Base-by-base conservation (phyloP, 768 basidiomycete genomes). In the Xerocomellus chrysenteron region DNA sequence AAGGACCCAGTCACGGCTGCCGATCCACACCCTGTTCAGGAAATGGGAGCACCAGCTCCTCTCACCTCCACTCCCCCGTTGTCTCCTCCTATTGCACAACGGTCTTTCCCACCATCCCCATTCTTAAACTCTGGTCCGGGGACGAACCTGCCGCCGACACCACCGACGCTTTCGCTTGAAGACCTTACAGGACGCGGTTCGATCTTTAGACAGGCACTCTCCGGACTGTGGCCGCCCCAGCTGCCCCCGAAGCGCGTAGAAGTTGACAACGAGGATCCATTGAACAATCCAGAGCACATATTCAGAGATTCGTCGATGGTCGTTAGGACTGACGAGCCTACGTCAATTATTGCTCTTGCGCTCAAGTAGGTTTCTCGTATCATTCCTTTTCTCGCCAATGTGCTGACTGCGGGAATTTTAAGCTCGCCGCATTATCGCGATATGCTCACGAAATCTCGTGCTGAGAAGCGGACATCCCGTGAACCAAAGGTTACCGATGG, bases 231-330 rank as follows among this genome's bases (percentile, higher is more conserved):
- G 90, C 84, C 85, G 3, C 75, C 85, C 63, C 71, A 82, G 68
- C 54, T 79, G 60, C 74, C 84, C 56, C 69, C 73, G 17, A 75
- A 72, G 57, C 82, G 91, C 11, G 74, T 80, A 67, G 84, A 78
- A 35, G 74, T 82, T 59, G 84, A 87, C 65, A 76, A 53, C 5
- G 87, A 88, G 12, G 87, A 91, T 64, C 82, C 83, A 5, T 80
- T 87, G 70, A 80, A 81, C 58, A 88, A 92, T 67, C 87, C 87
- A 2, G 95, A 98, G 65, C 94, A 98, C 67, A 88, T 98, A 47
- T 98, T 97, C 75, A 82, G 92, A 37, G 95, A 96, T 66, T 94
- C 92, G 16, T 87, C 89, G 2, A 95, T 98, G 84, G 87, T 98
- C 49, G 89, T 99, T 19, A 83, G 96, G 19, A 94, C 94, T 19